phyloP scores from a whole-genome alignment of 179 eudicot genomes.

The Spinacia oleracea region DNA sequence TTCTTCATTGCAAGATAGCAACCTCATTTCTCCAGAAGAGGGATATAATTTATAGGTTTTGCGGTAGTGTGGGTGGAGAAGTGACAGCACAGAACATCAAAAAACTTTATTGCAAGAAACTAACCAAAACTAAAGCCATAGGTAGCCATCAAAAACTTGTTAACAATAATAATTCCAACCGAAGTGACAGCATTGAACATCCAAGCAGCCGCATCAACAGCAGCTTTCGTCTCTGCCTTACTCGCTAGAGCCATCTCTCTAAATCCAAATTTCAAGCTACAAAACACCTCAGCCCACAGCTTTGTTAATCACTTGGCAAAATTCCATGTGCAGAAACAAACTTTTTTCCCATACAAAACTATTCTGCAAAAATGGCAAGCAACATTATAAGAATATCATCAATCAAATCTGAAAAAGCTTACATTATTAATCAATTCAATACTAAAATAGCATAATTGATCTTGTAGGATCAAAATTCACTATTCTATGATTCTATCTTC shows the following conservation, averaged over 20 bases:
- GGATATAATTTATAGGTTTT: background rate
- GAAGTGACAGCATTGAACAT: slow-evolving; percentile 80
- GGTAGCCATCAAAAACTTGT: slow-evolving; percentile 76
- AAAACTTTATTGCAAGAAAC: too few relatives aligned
- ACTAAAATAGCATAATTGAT: background rate
- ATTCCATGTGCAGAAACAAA: slow-evolving; percentile 19
- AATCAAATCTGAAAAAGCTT: too few relatives aligned
- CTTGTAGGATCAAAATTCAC: background rate
- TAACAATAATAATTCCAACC: slow-evolving; percentile 77
- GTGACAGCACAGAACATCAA: too few relatives aligned
- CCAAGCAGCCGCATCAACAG: slow-evolving; percentile 81
- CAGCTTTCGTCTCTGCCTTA: slow-evolving; percentile 76
- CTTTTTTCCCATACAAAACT: background rate
- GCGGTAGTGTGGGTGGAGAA: too few relatives aligned
- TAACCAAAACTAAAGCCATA: slow-evolving; percentile 82
- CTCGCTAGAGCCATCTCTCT: slow-evolving; percentile 60
- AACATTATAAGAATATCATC: background rate
- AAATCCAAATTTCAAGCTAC: slow-evolving; percentile 13
- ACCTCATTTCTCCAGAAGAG: background rate
- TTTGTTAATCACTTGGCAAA: slow-evolving; percentile 23
- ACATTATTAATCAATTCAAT: background rate
- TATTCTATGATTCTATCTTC: background rate
- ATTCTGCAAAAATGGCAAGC: background rate
- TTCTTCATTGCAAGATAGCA: background rate
- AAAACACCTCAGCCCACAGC: slow-evolving; percentile 36